Base-by-base conservation (phyloP, 805 yeast genomes). In the Nakazawaea wyomingensis region DNA sequence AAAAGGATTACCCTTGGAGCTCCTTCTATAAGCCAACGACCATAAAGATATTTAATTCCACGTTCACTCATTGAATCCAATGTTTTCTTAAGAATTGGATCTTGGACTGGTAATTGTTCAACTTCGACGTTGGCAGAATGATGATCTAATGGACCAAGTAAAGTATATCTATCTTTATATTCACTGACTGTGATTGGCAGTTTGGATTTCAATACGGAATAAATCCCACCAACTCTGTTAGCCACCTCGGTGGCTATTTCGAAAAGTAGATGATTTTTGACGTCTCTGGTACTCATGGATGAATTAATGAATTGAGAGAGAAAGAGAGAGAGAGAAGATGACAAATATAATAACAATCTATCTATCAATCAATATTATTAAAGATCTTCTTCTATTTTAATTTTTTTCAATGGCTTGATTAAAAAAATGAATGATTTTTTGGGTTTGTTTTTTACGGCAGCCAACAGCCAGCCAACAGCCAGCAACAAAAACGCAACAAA, bases 171-270 rank as follows among this genome's bases (percentile, higher is more conserved):
- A 54, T 84, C 87, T 50, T 85, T 77, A 65, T 89, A 93, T 64
- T 91, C 97, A 32, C 95, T 89, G 40, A 85, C 91, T 7, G 99
- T 91, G 47, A 90, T 89, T 7, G 97, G 97, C 6, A 97, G 97
- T 65, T 91, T 91, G 9, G 96, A 87, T 62, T 93, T 93, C 57
- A 91, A 74, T 41, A 91, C 99, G 5, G 98, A 90, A 68, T 91
- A 91, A 61, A 91, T 91, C 29, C 99, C 99, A 39, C 99, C 99
- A 18, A 91, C 98, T 55, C 95, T 74, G 69, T 93, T 90, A 55
- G 98, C 98, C 40, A 91, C 97, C 62, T 91, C 99, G 2, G 99
- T 91, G 48, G 98, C 96, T 35, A 87, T 84, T 68, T 91, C 99
- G 57, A 91, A 89, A 39, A 93, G 74, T 43, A 90, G 70, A 60